Evolutionary conservation across 768 basidiomycete species (phyloP), one percentile per base, ranked within the genome.

Genomic region (Pleurotus tuoliensis): DNA sequence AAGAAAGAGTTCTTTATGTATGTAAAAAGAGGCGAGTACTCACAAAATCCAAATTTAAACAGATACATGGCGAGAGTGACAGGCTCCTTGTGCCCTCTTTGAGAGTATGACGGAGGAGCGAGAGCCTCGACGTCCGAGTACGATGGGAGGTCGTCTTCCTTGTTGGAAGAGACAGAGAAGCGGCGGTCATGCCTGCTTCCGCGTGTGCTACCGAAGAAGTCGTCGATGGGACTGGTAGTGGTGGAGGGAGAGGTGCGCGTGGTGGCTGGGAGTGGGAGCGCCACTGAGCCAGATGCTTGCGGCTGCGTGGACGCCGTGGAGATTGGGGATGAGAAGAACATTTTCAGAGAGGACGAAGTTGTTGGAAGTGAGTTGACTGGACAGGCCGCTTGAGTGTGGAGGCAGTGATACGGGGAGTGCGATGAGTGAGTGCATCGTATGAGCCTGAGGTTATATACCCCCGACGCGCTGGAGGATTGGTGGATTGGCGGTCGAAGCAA

Each of bases 1-100:
- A 5, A 5, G 22, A 30, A 41, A 16, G 45, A 7, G 16, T 16
- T 5, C 39, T 24, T 24, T 24, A 24, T 5, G 22, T 24, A 24
- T 5, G 24, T 24, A 24, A 24, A 24, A 24, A 24, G 24, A 24
- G 24, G 24, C 38, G 30, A 50, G 5, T 30, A 72, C 80, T 65
- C 59, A 81, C 80, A 30, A 62, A 81, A 81, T 27, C 80, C 79
- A 27, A 73, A 77, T 59, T 72, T 77, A 70, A 81, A 81, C 37
- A 81, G 69, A 60, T 76, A 75, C 46, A 44, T 44, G 25, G 78
- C 78, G 55, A 81, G 72, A 38, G 78, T 78, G 40, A 65, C 59
- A 25, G 75, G 77, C 63, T 76, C 73, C 3, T 64, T 66, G 9
- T 71, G 48, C n/a, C 48, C 48, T 37, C n/a, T 30, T 24, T 50